These are phyloP conservation scores for Rutidosis leptorrhynchoides DNA, from an alignment of 129 eudicot genomes.

Conservation along the genomic window DNA sequence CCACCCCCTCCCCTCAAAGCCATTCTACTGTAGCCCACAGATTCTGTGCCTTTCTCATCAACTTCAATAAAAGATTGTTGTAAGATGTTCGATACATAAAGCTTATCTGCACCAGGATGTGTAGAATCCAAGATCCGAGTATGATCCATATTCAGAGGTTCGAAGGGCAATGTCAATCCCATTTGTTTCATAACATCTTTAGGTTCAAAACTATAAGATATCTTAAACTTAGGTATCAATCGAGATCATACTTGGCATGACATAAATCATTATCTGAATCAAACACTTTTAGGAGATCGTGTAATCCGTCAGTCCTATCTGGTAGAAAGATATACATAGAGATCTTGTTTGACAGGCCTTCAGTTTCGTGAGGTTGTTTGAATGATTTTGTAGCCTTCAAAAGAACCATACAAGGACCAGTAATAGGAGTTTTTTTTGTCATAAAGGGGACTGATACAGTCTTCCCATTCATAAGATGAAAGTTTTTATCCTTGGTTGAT, in stretches of 20 bases:
- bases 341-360: not conserved
- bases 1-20: not conserved
- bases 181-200: not conserved
- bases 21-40: not conserved
- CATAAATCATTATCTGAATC: not conserved
- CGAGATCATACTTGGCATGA: not conserved
- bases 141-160: not conserved
- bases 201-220: not conserved
- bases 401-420: not conserved
- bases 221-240: not conserved
- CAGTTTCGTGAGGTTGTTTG: not conserved
- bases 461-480: not conserved
- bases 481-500: not conserved
- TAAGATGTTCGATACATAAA: not conserved
- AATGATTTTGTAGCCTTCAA: not conserved
- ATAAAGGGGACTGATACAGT: not conserved
- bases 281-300: not conserved
- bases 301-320: not conserved
- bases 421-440: not conserved
- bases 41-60: not conserved
- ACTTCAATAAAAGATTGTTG: not conserved
- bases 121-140: not conserved
- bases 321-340: slow-evolving; percentile 5
- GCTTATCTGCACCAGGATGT: not conserved
- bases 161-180: not conserved